Evolutionary conservation across 2,329 filamentous ascomycete genomes (phyloP).

Genomic region (Neofusicoccum ribis): DNA sequence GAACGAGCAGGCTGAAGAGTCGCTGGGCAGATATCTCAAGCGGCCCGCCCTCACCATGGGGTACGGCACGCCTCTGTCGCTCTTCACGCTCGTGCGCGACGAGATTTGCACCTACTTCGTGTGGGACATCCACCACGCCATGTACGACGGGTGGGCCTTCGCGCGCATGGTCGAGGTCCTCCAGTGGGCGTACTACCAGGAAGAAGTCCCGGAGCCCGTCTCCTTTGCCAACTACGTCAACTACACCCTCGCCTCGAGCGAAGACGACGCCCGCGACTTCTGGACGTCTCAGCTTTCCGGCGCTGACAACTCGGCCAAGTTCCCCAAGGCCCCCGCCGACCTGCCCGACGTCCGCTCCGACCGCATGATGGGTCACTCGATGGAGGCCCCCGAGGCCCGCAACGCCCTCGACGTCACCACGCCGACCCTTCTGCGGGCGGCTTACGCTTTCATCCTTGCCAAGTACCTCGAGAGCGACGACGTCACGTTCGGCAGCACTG

Average conservation of each 20-base stretch:
- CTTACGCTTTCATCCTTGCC: neutral
- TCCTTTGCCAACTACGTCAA: neutral
- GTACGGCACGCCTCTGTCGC: no score
- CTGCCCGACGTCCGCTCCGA: neutral
- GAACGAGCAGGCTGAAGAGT: neutral
- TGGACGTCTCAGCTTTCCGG: neutral
- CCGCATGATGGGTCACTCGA: neutral
- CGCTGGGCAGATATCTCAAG: neutral
- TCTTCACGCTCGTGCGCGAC: no score
- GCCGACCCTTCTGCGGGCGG: neutral
- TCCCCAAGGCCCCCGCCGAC: neutral
- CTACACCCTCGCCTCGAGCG: neutral
- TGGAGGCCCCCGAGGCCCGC: neutral
- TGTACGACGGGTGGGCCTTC: slow-evolving; percentile 4
- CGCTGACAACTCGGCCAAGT: neutral
- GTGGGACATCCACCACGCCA: neutral
- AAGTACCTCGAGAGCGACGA: slow-evolving; percentile 26
- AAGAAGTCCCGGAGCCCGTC: neutral
- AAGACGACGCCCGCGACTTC: neutral
- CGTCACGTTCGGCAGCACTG: slow-evolving; percentile 45
- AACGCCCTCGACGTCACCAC: neutral
- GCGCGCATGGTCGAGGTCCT: neutral
- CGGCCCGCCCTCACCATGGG: no score
- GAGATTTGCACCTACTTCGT: neutral
- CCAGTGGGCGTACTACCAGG: neutral